Evolutionary conservation across 345 rosid genomes (phyloP).

Genomic region (Bruguiera parviflora): DNA sequence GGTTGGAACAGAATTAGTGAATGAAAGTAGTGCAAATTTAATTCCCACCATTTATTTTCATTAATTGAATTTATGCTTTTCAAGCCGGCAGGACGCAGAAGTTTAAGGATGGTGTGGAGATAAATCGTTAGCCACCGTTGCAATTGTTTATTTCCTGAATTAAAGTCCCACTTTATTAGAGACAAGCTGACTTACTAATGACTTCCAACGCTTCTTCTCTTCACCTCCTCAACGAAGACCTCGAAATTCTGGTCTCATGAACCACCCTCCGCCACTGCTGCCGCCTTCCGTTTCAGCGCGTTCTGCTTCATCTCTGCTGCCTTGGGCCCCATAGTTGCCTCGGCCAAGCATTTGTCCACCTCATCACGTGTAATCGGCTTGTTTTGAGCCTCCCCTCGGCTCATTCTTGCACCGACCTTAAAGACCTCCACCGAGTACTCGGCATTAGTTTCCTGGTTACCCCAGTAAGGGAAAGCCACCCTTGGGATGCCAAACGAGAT

Average conservation of each 20-base stretch:
- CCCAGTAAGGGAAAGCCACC: constrained; percentile 72
- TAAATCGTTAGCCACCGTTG: no score
- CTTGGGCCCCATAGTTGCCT: constrained; percentile 48
- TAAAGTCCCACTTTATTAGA: no score
- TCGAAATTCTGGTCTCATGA: constrained; percentile 59
- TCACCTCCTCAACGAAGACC: constrained; percentile 59
- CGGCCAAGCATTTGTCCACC: constrained; percentile 56
- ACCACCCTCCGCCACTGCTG: constrained; percentile 72
- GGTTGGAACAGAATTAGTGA: no score
- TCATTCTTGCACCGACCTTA: constrained; percentile 56
- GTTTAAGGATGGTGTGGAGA: no score
- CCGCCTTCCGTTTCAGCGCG: constrained; percentile 60
- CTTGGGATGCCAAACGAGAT: constrained; percentile 59
- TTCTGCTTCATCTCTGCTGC: constrained; percentile 53
- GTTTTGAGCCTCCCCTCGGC: constrained; percentile 60
- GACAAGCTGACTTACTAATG: constrained; percentile 2
- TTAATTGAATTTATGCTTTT: no score
- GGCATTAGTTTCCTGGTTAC: constrained; percentile 77
- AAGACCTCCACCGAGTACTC: constrained; percentile 56
- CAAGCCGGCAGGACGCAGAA: no score
- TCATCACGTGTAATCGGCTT: constrained; percentile 57
- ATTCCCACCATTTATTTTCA: no score
- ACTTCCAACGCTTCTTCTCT: constrained; percentile 18
- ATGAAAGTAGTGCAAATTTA: no score
- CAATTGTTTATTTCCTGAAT: no score